Conservation (phyloP, 805 yeast species). For the Kuraishia molischiana region DNA sequence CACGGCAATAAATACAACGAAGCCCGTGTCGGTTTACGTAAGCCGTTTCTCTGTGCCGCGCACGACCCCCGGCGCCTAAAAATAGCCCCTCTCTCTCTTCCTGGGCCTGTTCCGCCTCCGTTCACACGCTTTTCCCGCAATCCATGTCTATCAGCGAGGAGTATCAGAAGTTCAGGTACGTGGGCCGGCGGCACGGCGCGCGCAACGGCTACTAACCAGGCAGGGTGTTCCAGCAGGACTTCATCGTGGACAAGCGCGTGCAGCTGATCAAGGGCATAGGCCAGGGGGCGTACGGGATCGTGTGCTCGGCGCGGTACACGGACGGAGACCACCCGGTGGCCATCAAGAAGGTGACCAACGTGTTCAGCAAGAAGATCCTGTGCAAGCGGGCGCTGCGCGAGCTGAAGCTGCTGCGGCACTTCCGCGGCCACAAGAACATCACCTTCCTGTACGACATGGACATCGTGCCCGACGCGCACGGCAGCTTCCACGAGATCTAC, state of each 20-base stretch:
- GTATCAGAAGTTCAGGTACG: constrained; percentile 6
- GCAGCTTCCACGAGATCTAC: constrained; percentile 82
- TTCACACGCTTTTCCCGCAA: no score
- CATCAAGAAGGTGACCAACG: constrained; percentile 91
- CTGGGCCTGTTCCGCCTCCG: no score
- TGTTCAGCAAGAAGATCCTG: constrained; percentile 81
- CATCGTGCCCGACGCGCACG: constrained; percentile 62
- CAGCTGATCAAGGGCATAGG: constrained; percentile 89
- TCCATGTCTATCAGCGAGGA: constrained; percentile 2
- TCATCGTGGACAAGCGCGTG: constrained; percentile 82
- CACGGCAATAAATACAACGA: no score
- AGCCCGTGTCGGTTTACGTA: no score
- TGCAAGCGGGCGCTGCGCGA: constrained; percentile 91
- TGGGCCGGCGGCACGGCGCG: not conserved
- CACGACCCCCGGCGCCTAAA: no score
- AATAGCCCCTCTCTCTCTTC: no score
- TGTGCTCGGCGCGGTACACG: constrained; percentile 83
- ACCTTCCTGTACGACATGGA: constrained; percentile 94
- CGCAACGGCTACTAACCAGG: no score
- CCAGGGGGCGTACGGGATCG: constrained; percentile 97
- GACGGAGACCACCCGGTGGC: constrained; percentile 74
- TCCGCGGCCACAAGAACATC: constrained; percentile 93
- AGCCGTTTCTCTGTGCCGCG: no score
- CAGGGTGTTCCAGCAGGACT: constrained; percentile 81
- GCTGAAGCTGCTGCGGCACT: constrained; percentile 80